phyloP scores from a whole-genome alignment of 345 rosid species.

The Brassica nigra region DNA sequence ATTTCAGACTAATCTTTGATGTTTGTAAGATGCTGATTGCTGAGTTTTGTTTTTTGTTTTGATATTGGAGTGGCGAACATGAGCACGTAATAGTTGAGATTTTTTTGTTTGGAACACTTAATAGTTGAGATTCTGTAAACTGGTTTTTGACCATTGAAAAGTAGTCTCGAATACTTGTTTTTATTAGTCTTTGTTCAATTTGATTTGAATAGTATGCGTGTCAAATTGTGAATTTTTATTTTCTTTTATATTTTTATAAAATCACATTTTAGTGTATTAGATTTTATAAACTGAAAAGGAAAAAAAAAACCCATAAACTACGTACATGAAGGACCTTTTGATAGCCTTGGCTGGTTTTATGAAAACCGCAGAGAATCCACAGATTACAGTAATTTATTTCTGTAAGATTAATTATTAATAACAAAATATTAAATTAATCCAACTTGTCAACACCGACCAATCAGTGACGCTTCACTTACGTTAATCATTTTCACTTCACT shows the following conservation, averaged over 20 bases:
- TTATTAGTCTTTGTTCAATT: not conserved
- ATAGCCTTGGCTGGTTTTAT: not conserved
- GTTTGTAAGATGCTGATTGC: not conserved
- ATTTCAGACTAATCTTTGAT: not conserved
- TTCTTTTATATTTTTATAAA: not conserved
- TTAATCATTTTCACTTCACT: not conserved
- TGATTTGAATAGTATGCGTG: not conserved
- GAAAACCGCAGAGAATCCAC: slow-evolving; percentile 27
- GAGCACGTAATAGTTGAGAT: not conserved
- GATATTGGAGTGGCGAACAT: not conserved
- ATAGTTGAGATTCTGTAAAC: not conserved
- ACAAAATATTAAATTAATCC: not conserved
- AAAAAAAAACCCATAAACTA: not conserved
- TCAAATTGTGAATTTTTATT: not conserved
- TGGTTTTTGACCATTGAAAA: not conserved
- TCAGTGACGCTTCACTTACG: slow-evolving; percentile 16
- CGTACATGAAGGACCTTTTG: not conserved
- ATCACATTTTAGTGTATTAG: not conserved
- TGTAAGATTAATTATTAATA: not conserved
- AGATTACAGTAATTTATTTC: not conserved
- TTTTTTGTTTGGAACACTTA: not conserved
- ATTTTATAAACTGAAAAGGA: not conserved
- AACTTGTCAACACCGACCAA: slow-evolving; percentile 26
- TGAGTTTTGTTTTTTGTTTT: not conserved
- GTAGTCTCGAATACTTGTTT: not conserved